Base-by-base conservation (phyloP, 768 basidiomycete genomes). In the Tubosaeta sp. region DNA sequence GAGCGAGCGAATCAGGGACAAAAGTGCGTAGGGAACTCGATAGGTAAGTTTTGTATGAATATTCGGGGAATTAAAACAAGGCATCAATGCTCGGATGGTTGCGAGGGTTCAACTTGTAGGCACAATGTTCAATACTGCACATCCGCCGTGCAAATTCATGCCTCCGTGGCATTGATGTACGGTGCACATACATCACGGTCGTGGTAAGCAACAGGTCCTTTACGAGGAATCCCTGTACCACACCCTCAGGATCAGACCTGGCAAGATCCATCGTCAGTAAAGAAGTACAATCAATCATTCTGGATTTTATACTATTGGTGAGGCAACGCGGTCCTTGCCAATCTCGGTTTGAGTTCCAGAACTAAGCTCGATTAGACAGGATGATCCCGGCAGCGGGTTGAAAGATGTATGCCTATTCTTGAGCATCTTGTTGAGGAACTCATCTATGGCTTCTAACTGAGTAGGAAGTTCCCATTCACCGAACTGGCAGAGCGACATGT, bases 261-360 rank as follows among this genome's bases (percentile, higher is more conserved):
- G 8, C 41, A 30, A 22, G n/a, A 39, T 56, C 21, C 12, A 5
- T 34, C 34, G 47, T 50, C 24, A 11, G 34, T 48, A 25, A 3
- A 43, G 29, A n/a, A 19, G 18, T 3, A 6, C 8, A 24, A 14
- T 12, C 8, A 6, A 35, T 34, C 13, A 4, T 9, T 7, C 19
- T 18, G 1, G 6, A 19, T 6, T 12, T 65, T 74, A 18, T 54
- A 85, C 86, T 86, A 87, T 69, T 87, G 78, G 13, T 83, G 71
- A 24, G 77, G 75, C n/a, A 75, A 65, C 54, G 48, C 21, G 0
- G 66, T 68, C 25, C 68, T 51, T 1, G 49, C 48, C 2, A 34
- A 67, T 76, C 65, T 89, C 87, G 8, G 82, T 73, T 59, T 84
- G 88, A 88, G 66, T 81, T 87, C 86, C 86, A 89, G 65, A 75